Base-by-base conservation (phyloP, 2,329 filamentous ascomycete species). In the Thielaviopsis punctulata region DNA sequence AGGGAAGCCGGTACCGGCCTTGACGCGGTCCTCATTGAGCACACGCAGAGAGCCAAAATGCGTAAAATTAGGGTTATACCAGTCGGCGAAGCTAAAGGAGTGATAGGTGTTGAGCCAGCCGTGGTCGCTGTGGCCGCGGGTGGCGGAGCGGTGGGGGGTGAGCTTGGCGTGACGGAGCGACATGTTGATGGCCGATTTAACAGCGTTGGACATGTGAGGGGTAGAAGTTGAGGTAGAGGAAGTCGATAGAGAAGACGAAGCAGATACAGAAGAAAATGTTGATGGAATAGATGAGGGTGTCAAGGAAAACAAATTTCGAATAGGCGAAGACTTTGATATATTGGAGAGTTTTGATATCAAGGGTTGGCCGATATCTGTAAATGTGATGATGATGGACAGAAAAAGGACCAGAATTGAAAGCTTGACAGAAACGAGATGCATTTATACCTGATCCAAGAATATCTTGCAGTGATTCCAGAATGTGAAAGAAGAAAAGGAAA, bases 101-200 rank as follows among this genome's bases (percentile, higher is more conserved):
- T 93, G 86, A 68, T 84, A 92, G 7, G 82, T 82, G 68, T 90
- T 84, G 8, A 94, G 76, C 87, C 87, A 94, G 65, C 84, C 86
- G 64, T 93, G 85, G 64, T 93, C 78, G 33, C 78, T 76, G 65
- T 89, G 83, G 27, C 87, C 87, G 49, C 88, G 77, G 45, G 76
- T 72, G 55, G 73, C 70, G 59, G 84, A 92, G 54, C 77, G 79
- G 57, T 88, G 84, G 51, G 82, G 82, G 36, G 76, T 77, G 68
- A 93, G 83, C 61, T 84, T 85, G 59, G 80, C 80, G 65, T 83
- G 75, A 36, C 72, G 66, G 56, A 84, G 76, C 39, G 75, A 68
- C 77, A 83, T 82, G 60, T 68, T 68, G 59, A 63, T 68, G 56
- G 58, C 59, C 8, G 62, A 50, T 57, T 68, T 73, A 60, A 64